Evolutionary conservation across 2,329 filamentous ascomycete genomes (phyloP).

Genomic region (Chaetomiaceae sp.): DNA sequence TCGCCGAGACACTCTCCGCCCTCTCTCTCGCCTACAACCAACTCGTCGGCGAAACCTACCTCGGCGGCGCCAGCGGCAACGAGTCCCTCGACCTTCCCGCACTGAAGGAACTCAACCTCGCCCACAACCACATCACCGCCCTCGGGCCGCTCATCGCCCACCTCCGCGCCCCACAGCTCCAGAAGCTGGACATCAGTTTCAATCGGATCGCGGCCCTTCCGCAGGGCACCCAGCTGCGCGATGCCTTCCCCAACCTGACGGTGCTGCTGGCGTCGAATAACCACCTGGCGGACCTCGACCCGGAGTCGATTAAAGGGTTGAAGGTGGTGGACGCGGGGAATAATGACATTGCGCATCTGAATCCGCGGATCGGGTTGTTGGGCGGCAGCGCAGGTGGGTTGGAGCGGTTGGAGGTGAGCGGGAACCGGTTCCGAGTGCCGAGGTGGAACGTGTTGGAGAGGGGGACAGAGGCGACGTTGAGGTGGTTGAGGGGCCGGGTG

Average conservation of each 20-base stretch:
- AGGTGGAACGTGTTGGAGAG: slow-evolving; percentile 78
- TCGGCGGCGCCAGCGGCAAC: slow-evolving; percentile 41
- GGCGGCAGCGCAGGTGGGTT: slow-evolving; percentile 45
- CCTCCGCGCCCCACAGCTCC: slow-evolving; percentile 69
- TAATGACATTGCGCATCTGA: slow-evolving; percentile 79
- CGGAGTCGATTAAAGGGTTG: slow-evolving; percentile 69
- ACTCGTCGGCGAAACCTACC: slow-evolving; percentile 58
- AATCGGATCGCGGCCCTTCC: slow-evolving; percentile 77
- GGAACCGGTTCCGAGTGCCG: slow-evolving; percentile 85
- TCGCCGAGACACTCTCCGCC: slow-evolving; percentile 65
- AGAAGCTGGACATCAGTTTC: slow-evolving; percentile 73
- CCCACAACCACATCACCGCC: slow-evolving; percentile 67
- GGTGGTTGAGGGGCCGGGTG: slow-evolving; percentile 75
- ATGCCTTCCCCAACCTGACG: slow-evolving; percentile 64
- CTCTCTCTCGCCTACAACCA: slow-evolving; percentile 75
- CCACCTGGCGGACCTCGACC: slow-evolving; percentile 66
- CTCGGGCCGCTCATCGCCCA: slow-evolving; percentile 61
- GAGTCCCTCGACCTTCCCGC: slow-evolving; percentile 65
- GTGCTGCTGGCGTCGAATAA: slow-evolving; percentile 77
- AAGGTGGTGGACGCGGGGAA: slow-evolving; percentile 73
- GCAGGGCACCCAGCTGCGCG: slow-evolving; percentile 45
- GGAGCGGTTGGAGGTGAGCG: slow-evolving; percentile 69
- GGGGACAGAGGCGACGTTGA: slow-evolving; percentile 78
- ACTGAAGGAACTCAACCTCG: slow-evolving; percentile 72
- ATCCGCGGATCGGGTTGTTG: slow-evolving; percentile 74